Evolutionary conservation across 306 rosid genomes (phyloP).

Genomic region (Quillaja saponaria): DNA sequence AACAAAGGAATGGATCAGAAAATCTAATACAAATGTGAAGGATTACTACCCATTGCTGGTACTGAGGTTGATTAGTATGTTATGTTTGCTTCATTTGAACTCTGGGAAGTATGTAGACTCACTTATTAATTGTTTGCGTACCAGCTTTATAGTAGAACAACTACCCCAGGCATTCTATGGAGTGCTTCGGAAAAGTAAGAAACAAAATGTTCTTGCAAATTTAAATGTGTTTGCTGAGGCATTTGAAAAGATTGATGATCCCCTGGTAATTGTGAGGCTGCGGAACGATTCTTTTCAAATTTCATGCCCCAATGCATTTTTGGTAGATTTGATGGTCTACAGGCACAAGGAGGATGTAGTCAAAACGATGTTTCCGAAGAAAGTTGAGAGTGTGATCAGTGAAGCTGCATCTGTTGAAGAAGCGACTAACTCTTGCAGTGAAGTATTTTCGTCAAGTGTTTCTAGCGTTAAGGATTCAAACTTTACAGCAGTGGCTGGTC

Average conservation of each 20-base stretch:
- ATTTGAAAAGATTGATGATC: conserved; percentile 45
- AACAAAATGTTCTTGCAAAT: neutral
- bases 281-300: conserved; percentile 5
- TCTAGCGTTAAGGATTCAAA: conserved; percentile 10
- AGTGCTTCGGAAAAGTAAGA: conserved; percentile 29
- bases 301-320: conserved; percentile 37
- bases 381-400: conserved; percentile 2
- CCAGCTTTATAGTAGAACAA: conserved; percentile 10
- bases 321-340: conserved; percentile 36
- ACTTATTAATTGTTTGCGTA: conserved; percentile 28
- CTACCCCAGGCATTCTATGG: conserved; percentile 43
- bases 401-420: conserved; percentile 4
- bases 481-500: neutral
- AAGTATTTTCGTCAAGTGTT: conserved; percentile 11
- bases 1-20: conserved; percentile 43
- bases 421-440: conserved; percentile 10
- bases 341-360: conserved; percentile 26
- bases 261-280: conserved; percentile 49
- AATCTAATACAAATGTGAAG: conserved; percentile 7
- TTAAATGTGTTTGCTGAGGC: conserved; percentile 45
- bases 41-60: conserved; percentile 39
- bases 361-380: conserved; percentile 34
- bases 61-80: conserved; percentile 38
- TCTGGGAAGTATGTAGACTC: conserved; percentile 23
- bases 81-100: conserved; percentile 48